Conservation (phyloP, 768 basidiomycete species). For the Filobasidium floriforme region DNA sequence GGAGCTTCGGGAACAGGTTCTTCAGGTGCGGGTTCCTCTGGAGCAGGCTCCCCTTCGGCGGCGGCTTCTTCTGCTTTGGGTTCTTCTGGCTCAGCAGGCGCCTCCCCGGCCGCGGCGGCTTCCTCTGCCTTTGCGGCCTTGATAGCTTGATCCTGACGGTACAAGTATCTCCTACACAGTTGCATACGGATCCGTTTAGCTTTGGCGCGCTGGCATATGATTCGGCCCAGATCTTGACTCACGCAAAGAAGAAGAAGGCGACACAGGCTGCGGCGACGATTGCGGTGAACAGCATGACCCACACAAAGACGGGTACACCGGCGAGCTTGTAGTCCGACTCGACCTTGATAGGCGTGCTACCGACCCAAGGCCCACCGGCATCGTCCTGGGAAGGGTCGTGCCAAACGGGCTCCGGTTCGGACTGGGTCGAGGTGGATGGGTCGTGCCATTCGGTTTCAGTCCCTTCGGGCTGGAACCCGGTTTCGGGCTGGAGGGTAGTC, state of each 20-base stretch:
- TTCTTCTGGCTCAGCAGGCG: neutral
- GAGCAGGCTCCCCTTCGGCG: neutral
- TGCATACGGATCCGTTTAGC: neutral
- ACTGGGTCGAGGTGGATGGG: neutral
- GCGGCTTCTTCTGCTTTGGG: neutral
- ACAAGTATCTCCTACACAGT: neutral
- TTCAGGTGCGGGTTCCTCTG: neutral
- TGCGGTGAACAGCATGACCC: neutral
- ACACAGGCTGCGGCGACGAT: neutral
- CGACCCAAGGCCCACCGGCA: neutral
- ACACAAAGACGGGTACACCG: neutral
- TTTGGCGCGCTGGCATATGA: too few relatives aligned
- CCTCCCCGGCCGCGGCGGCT: neutral
- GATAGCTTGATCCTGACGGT: conserved; percentile 1
- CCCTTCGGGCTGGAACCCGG: neutral
- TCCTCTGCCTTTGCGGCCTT: neutral
- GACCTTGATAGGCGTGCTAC: neutral
- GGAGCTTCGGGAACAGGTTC: neutral
- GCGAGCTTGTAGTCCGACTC: conserved; percentile 5
- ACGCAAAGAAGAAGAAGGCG: conserved; percentile 1
- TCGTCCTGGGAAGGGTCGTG: neutral
- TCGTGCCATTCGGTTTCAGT: neutral
- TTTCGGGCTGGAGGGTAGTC: neutral
- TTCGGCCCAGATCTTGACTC: neutral
- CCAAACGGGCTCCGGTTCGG: neutral